Evolutionary conservation across 805 yeast species (phyloP).

Genomic region (Candida pini): DNA sequence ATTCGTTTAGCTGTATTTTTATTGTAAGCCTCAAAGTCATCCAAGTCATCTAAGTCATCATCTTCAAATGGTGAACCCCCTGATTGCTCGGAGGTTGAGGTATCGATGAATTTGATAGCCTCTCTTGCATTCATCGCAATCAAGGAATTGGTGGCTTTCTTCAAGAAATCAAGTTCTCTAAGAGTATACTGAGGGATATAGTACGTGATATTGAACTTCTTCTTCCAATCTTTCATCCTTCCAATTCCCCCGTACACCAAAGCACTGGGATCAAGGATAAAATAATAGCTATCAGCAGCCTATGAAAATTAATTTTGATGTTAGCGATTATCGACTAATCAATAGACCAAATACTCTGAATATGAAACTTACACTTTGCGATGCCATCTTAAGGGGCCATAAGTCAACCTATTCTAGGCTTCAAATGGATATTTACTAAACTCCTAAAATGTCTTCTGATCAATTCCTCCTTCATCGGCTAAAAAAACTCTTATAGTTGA

Average conservation of each 20-base stretch:
- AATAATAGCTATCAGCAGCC: slow-evolving; percentile 24
- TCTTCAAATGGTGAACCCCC: slow-evolving; percentile 2
- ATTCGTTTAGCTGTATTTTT: slow-evolving; percentile 4
- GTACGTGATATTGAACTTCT: slow-evolving; percentile 34
- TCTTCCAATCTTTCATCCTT: slow-evolving; percentile 58
- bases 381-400: too few species aligned
- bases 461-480: too few species aligned
- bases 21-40: slow-evolving; percentile 21
- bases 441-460: too few species aligned
- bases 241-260: slow-evolving; percentile 61
- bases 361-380: too few species aligned
- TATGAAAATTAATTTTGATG: too few species aligned
- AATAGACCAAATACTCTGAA: too few species aligned
- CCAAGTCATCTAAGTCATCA: slow-evolving; percentile 5
- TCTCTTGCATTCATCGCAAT: slow-evolving; percentile 62
- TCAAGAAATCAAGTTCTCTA: slow-evolving; percentile 53
- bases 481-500: too few species aligned
- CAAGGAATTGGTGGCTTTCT: slow-evolving; percentile 45
- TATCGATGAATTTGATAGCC: slow-evolving; percentile 56
- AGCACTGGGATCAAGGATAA: slow-evolving; percentile 64
- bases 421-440: too few species aligned
- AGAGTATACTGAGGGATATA: slow-evolving; percentile 54
- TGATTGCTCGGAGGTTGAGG: slow-evolving; percentile 14
- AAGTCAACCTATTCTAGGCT: too few species aligned
- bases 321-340: too few species aligned